Evolutionary conservation across 2,329 filamentous ascomycete species (phyloP).

Genomic region (Didymella lethalis): DNA sequence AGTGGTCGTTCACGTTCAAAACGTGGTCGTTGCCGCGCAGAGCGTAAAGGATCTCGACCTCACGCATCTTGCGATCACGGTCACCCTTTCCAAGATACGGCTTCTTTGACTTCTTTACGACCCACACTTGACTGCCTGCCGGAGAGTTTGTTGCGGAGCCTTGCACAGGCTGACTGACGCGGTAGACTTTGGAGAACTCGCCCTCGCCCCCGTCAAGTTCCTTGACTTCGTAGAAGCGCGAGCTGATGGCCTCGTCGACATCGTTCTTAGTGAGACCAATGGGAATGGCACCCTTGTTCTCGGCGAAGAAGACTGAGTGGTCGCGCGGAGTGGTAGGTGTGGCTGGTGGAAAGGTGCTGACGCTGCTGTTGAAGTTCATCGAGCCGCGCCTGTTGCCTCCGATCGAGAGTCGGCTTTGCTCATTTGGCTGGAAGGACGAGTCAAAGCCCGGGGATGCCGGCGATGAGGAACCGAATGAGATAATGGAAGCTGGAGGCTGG

Average conservation of each 20-base stretch:
- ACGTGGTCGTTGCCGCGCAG: slow-evolving; percentile 84
- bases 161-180: slow-evolving; percentile 66
- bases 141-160: slow-evolving; percentile 39
- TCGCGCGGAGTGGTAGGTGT: slow-evolving; percentile 78
- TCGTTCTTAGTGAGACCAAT: slow-evolving; percentile 73
- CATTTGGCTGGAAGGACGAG: slow-evolving; percentile 70
- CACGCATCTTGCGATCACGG: slow-evolving; percentile 81
- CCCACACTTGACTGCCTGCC: slow-evolving; percentile 67
- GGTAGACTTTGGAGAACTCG: slow-evolving; percentile 93
- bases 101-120: slow-evolving; percentile 91
- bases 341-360: slow-evolving; percentile 70
- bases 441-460: slow-evolving; percentile 80
- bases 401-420: slow-evolving; percentile 84
- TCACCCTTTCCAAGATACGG: slow-evolving; percentile 80
- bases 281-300: slow-evolving; percentile 65
- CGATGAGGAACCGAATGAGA: slow-evolving; percentile 66
- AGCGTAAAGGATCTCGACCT: slow-evolving; percentile 80
- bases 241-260: slow-evolving; percentile 75
- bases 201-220: slow-evolving; percentile 76
- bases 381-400: slow-evolving; percentile 63
- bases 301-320: slow-evolving; percentile 64
- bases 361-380: slow-evolving; percentile 49
- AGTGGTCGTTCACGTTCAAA: slow-evolving; percentile 81
- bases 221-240: slow-evolving; percentile 79
- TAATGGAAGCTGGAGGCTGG: slow-evolving; percentile 60